Evolutionary conservation across 139 green algal genomes (phyloP).

Genomic region (Tetradesmus lagerheimii): DNA sequence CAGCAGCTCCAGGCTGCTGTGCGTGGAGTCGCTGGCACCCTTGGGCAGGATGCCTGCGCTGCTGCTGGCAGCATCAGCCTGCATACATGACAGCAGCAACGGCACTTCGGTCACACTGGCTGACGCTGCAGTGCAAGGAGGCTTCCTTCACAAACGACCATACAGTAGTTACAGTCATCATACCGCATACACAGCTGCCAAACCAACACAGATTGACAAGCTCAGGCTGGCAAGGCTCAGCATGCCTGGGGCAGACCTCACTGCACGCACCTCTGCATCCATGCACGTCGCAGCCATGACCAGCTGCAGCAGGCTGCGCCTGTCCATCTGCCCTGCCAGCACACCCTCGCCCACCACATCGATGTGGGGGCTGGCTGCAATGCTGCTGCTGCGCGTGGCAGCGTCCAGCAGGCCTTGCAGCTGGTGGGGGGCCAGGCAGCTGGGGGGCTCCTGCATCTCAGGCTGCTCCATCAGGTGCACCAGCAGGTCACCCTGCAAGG

Average conservation of each 20-base stretch:
- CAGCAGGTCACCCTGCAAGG: constrained; percentile 89
- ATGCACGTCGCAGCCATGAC: constrained; percentile 27
- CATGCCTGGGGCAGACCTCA: too few species aligned
- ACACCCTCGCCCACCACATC: constrained; percentile 73
- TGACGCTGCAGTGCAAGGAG: too few species aligned
- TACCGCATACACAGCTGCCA: too few species aligned
- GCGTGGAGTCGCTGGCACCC: neutral
- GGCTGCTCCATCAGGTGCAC: constrained; percentile 66
- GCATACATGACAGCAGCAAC: neutral
- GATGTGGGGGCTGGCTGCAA: constrained; percentile 68
- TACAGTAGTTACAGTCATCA: too few species aligned
- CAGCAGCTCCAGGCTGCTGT: constrained; percentile 67
- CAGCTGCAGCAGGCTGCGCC: constrained; percentile 70
- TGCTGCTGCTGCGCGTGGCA: constrained; percentile 59
- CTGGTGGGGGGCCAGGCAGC: constrained; percentile 71
- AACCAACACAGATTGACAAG: too few species aligned
- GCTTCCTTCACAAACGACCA: too few species aligned
- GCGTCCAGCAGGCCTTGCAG: constrained; percentile 91
- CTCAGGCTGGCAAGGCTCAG: too few species aligned
- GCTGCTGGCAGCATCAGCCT: neutral
- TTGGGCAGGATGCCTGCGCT: neutral
- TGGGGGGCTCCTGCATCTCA: constrained; percentile 61
- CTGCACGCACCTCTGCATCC: neutral
- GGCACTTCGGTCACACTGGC: too few species aligned
- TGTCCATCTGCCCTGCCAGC: constrained; percentile 61